Evolutionary conservation across 163 green algal species (phyloP).

Genomic region (Coccomyxa subellipsoidea): DNA sequence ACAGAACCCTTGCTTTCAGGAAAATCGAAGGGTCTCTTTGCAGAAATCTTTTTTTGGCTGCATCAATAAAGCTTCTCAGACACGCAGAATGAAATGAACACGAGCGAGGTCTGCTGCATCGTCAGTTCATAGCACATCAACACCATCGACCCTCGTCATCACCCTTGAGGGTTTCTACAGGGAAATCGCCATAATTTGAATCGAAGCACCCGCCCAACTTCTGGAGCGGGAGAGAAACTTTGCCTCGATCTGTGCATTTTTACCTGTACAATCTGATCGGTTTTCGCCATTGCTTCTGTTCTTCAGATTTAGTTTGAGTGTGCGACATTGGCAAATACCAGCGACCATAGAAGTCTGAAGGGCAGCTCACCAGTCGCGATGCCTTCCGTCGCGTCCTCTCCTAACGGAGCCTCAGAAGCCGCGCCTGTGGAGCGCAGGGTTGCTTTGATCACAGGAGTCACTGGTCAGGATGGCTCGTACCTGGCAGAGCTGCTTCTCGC

Average conservation of each 20-base stretch:
- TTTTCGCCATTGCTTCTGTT: no score
- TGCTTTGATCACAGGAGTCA: constrained; percentile 71
- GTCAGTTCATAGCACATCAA: background rate
- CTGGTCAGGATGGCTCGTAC: constrained; percentile 58
- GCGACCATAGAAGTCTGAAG: background rate
- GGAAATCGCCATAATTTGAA: background rate
- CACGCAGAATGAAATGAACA: no score
- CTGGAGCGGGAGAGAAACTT: background rate
- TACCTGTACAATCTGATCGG: background rate
- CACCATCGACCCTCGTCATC: background rate
- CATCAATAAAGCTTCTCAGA: no score
- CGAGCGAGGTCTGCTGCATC: no score
- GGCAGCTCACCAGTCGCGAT: background rate
- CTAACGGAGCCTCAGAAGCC: background rate
- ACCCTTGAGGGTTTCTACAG: no score
- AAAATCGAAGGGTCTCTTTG: no score
- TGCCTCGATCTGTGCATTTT: background rate
- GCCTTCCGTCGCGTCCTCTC: background rate
- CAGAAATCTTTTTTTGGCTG: no score
- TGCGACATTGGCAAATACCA: background rate
- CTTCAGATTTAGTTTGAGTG: no score
- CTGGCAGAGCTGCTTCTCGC: constrained; percentile 67
- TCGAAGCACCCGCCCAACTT: background rate
- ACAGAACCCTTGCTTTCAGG: no score
- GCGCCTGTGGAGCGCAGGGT: constrained; percentile 28